Percentiles rank a stretch among this genome's conserved stretches.
Evolutionary conservation across 768 basidiomycete genomes (phyloP).

Genomic region (Dacryopinax spathularia): DNA sequence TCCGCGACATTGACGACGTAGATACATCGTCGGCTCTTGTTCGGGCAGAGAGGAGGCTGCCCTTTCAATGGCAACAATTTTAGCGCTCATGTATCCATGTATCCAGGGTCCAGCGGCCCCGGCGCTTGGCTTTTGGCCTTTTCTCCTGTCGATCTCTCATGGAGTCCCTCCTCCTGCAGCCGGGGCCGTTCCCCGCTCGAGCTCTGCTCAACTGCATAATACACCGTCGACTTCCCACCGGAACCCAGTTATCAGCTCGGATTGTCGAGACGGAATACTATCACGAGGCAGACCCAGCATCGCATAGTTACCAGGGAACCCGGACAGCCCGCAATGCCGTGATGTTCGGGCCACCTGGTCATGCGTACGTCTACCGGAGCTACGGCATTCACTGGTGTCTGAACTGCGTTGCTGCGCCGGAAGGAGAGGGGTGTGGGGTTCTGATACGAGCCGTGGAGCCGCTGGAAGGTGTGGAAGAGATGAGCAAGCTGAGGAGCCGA

Average conservation of each 20-base stretch:
- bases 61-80: too few species aligned
- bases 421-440: background rate
- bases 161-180: background rate
- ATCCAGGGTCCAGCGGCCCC: too few species aligned
- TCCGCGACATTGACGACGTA: background rate
- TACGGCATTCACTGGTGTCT: background rate
- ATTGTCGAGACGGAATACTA: conserved; percentile 1
- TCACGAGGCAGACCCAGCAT: background rate
- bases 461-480: background rate
- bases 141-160: background rate
- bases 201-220: background rate
- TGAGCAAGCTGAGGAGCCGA: background rate
- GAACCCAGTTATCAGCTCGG: background rate
- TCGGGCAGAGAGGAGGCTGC: too few species aligned
- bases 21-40: too few species aligned
- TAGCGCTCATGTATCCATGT: too few species aligned
- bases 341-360: background rate
- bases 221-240: background rate
- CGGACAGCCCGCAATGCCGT: background rate
- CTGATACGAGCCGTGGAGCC: background rate
- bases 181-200: background rate
- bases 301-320: background rate
- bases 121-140: too few species aligned
- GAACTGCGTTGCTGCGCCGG: background rate
- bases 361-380: background rate